Conservation (phyloP, 768 basidiomycete genomes). For the Termitomyces sp. region DNA sequence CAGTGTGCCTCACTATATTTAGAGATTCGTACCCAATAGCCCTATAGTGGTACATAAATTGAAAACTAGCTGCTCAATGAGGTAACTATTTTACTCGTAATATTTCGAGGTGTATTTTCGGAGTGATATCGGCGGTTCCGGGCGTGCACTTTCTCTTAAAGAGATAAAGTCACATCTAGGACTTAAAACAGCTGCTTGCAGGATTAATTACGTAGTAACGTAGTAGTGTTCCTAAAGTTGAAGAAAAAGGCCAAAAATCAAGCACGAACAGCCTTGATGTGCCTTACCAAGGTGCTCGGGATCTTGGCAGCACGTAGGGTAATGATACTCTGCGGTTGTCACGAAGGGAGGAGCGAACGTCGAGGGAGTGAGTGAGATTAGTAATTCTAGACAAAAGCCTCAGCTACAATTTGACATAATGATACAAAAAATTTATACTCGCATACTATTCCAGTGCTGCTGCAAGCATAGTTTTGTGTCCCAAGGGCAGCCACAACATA, state of each 20-base stretch:
- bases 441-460: not conserved
- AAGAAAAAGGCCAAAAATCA: not conserved
- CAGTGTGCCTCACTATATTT: not conserved
- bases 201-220: conserved; percentile 46
- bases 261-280: too few species aligned
- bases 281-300: conserved; percentile 17
- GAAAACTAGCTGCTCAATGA: not conserved
- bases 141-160: not conserved
- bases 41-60: conserved; percentile 12
- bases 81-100: conserved; percentile 29
- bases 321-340: conserved; percentile 8
- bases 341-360: conserved; percentile 8
- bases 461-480: conserved; percentile 54
- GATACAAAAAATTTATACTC: not conserved
- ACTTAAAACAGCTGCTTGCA: too few species aligned
- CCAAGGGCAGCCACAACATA: conserved; percentile 40
- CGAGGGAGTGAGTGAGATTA: conserved; percentile 21
- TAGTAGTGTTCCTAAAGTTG: conserved; percentile 50
- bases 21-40: conserved; percentile 16
- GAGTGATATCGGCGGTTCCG: conserved; percentile 35
- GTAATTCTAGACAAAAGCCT: conserved; percentile 26
- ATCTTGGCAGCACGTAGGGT: not conserved
- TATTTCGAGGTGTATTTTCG: conserved; percentile 50
- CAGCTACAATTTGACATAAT: not conserved
- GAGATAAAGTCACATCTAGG: too few species aligned